Evolutionary conservation across 306 rosid genomes (phyloP).

Genomic region (Luffa aegyptiaca): DNA sequence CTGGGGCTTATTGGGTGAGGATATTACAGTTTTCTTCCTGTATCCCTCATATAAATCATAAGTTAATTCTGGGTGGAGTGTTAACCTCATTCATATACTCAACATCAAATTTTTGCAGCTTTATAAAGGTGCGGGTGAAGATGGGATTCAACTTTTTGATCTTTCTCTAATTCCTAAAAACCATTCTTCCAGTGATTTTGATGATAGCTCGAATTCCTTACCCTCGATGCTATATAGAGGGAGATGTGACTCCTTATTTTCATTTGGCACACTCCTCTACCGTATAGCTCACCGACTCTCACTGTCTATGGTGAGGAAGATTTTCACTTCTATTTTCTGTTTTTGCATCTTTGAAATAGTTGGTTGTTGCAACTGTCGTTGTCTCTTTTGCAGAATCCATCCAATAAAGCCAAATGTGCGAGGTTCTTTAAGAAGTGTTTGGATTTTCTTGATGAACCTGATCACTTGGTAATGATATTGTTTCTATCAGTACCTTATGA

Average conservation of each 20-base stretch:
- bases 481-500: not conserved
- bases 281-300: conserved; percentile 93
- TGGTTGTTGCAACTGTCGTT: conserved; percentile 19
- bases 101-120: conserved; percentile 48
- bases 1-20: conserved; percentile 92
- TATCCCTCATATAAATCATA: not conserved
- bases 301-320: conserved; percentile 71
- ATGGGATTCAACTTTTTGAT: conserved; percentile 91
- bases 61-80: not conserved
- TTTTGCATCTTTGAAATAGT: conserved; percentile 8
- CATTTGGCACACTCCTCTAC: conserved; percentile 81
- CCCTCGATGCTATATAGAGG: conserved; percentile 57
- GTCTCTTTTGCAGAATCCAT: conserved; percentile 56
- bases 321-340: conserved; percentile 3
- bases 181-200: conserved; percentile 42
- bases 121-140: conserved; percentile 91
- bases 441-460: conserved; percentile 82
- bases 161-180: conserved; percentile 72
- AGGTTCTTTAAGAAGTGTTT: conserved; percentile 76
- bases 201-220: conserved; percentile 59
- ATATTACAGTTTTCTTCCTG: conserved; percentile 5
- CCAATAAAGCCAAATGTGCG: conserved; percentile 74
- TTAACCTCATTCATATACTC: not conserved
- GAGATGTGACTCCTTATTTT: conserved; percentile 74
- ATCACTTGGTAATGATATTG: conserved; percentile 62